Evolutionary conservation across 148 eudicot species (phyloP).

Genomic region (Camellia granthamiana): DNA sequence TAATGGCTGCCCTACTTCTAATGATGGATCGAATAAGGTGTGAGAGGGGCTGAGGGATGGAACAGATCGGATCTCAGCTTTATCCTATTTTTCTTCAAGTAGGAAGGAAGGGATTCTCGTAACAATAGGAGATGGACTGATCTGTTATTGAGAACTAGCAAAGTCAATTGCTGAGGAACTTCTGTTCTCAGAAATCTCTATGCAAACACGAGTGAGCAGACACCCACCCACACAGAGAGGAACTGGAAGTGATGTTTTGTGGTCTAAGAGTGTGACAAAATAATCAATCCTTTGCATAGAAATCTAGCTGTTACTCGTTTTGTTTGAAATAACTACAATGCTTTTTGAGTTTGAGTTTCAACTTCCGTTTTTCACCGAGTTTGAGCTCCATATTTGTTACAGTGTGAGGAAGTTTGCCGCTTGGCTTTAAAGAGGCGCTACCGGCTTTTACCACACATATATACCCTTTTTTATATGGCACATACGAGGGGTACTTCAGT

Average conservation of each 20-base stretch:
- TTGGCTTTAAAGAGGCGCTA: conserved; percentile 89
- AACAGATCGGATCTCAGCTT: no score
- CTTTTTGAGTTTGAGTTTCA: neutral
- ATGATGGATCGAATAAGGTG: no score
- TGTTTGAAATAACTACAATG: neutral
- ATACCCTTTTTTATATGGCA: conserved; percentile 89
- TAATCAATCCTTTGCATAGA: neutral
- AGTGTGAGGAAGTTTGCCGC: conserved; percentile 99
- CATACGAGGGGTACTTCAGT: conserved; percentile 92
- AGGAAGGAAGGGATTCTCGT: no score
- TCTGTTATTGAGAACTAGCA: neutral
- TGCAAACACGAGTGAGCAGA: neutral
- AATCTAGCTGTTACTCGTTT: neutral
- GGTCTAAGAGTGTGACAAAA: neutral
- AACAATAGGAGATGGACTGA: no score
- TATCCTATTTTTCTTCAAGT: no score
- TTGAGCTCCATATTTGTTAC: conserved; percentile 12
- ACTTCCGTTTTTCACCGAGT: neutral
- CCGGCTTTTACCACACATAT: conserved; percentile 86
- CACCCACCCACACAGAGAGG: neutral
- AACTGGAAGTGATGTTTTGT: neutral
- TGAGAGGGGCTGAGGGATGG: no score
- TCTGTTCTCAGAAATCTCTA: neutral
- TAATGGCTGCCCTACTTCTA: neutral
- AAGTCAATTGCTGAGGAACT: neutral